phyloP scores from a whole-genome alignment of 169 alveolate genomes.

The Plasmodium reichenowi region DNA sequence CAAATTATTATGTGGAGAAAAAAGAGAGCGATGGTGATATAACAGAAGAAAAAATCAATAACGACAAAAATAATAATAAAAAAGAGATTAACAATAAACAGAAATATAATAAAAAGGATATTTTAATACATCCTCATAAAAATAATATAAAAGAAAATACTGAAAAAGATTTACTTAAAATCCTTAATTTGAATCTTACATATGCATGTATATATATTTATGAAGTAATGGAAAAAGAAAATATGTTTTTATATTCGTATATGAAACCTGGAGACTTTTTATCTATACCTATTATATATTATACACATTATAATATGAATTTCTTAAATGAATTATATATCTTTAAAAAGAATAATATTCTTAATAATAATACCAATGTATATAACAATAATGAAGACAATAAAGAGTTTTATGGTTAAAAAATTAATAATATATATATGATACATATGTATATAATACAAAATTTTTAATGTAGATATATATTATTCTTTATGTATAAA shows the following conservation, averaged over 20 bases:
- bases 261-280: constrained; percentile 61
- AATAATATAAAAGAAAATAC: constrained; percentile 21
- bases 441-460: constrained; percentile 1
- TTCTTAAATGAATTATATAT: constrained; percentile 23
- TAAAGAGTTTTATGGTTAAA: background rate
- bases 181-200: constrained; percentile 41
- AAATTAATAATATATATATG: background rate
- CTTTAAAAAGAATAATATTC: constrained; percentile 2
- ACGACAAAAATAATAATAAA: background rate
- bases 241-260: constrained; percentile 28
- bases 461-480: background rate
- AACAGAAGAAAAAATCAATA: constrained; percentile 1
- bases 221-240: constrained; percentile 40
- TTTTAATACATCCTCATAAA: background rate
- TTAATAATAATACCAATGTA: background rate
- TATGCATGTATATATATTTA: constrained; percentile 54
- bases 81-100: background rate
- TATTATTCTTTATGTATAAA: background rate
- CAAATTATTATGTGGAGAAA: background rate
- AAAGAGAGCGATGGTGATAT: background rate
- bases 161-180: constrained; percentile 15
- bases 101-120: background rate
- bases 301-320: constrained; percentile 36
- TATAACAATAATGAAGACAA: background rate
- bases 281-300: constrained; percentile 42